Conservation (phyloP, 2,329 filamentous ascomycete species). For the Acarospora socialis region DNA sequence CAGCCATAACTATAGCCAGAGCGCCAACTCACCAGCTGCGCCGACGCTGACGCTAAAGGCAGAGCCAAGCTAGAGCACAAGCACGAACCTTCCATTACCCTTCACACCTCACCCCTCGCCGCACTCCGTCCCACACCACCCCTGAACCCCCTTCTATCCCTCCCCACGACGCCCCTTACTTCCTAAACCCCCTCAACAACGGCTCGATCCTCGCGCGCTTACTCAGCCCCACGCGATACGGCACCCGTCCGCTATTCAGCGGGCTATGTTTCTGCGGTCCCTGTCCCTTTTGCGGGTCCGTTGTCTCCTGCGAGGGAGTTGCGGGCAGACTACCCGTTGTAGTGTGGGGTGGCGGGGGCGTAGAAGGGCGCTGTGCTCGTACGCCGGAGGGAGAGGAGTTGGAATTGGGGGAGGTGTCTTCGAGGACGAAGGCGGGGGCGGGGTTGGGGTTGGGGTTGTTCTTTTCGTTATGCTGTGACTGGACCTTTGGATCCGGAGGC, state of each 20-base stretch:
- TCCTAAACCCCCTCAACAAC: constrained; percentile 31
- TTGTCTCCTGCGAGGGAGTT: constrained; percentile 2
- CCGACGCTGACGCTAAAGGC: no score
- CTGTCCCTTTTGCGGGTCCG: constrained; percentile 9
- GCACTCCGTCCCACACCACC: constrained; percentile 10
- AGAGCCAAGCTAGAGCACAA: no score
- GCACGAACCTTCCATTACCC: neutral
- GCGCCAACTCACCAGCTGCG: no score
- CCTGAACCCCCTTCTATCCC: constrained; percentile 2
- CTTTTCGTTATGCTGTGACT: no score
- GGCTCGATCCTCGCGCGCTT: constrained; percentile 34
- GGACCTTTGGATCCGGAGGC: no score
- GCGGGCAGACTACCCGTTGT: no score
- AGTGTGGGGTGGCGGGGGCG: constrained; percentile 7
- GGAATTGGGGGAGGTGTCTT: no score
- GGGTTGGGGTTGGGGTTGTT: no score
- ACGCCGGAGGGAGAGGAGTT: no score
- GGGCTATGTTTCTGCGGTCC: constrained; percentile 28
- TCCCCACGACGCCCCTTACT: constrained; percentile 17
- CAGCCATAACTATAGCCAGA: no score
- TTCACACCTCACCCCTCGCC: neutral
- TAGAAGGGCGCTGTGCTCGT: no score
- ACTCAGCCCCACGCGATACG: constrained; percentile 35
- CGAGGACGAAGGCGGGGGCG: no score
- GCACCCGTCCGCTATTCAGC: constrained; percentile 24